Evolutionary conservation across 2,329 filamentous ascomycete species (phyloP).

Genomic region (Colletotrichum liaoningense): DNA sequence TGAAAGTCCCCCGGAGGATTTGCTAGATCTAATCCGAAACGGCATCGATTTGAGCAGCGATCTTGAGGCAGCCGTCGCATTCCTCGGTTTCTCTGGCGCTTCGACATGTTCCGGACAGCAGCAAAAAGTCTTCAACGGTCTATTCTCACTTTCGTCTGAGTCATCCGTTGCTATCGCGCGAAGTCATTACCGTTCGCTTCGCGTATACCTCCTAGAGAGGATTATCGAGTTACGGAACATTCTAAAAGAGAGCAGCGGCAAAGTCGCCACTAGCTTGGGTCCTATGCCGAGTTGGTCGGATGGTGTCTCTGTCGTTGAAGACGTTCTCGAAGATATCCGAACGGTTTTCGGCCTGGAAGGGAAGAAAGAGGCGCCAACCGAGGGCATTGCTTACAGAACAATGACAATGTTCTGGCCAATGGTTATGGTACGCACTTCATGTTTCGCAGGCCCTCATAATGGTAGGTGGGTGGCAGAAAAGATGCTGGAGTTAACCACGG

Average conservation of each 20-base stretch:
- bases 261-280: neutral
- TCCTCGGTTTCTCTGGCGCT: slow-evolving; percentile 6
- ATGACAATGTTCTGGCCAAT: slow-evolving; percentile 33
- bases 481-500: slow-evolving; percentile 24
- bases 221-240: neutral
- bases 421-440: slow-evolving; percentile 23
- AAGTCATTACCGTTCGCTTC: slow-evolving; percentile 19
- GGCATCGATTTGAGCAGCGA: neutral
- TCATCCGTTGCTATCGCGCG: neutral
- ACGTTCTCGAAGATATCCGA: slow-evolving; percentile 21
- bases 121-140: slow-evolving; percentile 14
- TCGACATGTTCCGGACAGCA: neutral
- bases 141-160: neutral
- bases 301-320: neutral
- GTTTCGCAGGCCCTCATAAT: slow-evolving; percentile 18
- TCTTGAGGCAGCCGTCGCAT: neutral
- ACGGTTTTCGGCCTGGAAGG: slow-evolving; percentile 21
- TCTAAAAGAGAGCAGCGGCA: neutral
- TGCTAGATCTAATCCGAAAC: neutral
- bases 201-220: slow-evolving; percentile 4
- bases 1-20: neutral
- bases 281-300: slow-evolving; percentile 9
- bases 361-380: neutral
- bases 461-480: slow-evolving; percentile 20
- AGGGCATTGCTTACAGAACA: slow-evolving; percentile 19